A percentile compares a stretch with the other conserved stretches of the same genome.
Evolutionary conservation across 805 yeast species (phyloP).

Genomic region (Nakazawaea peltata): DNA sequence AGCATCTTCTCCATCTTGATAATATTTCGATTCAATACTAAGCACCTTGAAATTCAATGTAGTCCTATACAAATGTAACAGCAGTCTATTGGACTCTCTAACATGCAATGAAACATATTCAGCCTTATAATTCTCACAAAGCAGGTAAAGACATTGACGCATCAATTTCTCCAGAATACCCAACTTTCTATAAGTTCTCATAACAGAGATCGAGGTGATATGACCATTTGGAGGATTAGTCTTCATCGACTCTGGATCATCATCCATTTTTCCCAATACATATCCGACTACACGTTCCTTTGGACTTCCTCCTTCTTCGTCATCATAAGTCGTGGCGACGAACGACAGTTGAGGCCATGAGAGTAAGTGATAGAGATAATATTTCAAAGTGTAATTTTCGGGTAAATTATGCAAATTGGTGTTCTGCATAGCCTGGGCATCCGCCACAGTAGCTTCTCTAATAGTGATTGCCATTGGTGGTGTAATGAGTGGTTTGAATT

Average conservation of each 20-base stretch:
- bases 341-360: conserved; percentile 98
- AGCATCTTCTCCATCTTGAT: conserved; percentile 97
- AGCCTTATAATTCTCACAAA: conserved; percentile 76
- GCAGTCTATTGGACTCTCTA: conserved; percentile 88
- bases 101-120: conserved; percentile 87
- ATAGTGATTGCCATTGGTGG: conserved; percentile 70
- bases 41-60: conserved; percentile 78
- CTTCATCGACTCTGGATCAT: conserved; percentile 72
- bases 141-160: conserved; percentile 70
- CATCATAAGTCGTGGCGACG: conserved; percentile 81
- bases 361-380: conserved; percentile 86
- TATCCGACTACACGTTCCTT: conserved; percentile 92
- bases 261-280: conserved; percentile 94
- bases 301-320: conserved; percentile 22
- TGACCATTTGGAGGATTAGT: conserved; percentile 82
- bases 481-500: background rate
- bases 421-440: conserved; percentile 92
- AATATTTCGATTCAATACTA: conserved; percentile 79
- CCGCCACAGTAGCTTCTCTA: conserved; percentile 79
- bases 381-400: conserved; percentile 87
- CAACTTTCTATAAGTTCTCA: conserved; percentile 92
- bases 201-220: conserved; percentile 86
- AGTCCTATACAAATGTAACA: conserved; percentile 83
- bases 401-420: conserved; percentile 89
- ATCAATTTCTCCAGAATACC: conserved; percentile 90